Percentiles rank a stretch among this genome's conserved stretches.
These are phyloP conservation scores for Penstemon eatonii DNA, from an alignment of 257 asterid species.

Conservation along the genomic window DNA sequence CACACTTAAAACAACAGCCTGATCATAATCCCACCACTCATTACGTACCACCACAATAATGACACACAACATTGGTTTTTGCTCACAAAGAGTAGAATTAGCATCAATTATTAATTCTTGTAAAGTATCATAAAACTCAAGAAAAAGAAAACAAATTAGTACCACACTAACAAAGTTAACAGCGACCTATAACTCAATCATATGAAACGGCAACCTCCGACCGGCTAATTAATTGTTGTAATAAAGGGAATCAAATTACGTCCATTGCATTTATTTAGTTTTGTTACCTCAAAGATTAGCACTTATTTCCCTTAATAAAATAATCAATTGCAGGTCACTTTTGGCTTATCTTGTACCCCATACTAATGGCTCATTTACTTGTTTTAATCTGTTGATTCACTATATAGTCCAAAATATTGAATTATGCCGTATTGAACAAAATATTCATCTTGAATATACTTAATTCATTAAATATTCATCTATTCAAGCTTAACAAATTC, in stretches of 20 bases:
- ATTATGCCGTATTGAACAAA: too few relatives aligned
- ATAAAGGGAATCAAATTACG: constrained; percentile 7
- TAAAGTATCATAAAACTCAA: constrained; percentile 24
- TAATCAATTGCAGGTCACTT: constrained; percentile 25
- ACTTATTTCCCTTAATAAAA: not conserved
- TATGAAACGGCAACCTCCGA: constrained; percentile 34
- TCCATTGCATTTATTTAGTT: not conserved
- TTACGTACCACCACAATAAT: too few relatives aligned
- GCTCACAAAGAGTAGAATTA: constrained; percentile 23
- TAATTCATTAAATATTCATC: constrained; percentile 7
- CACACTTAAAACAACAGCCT: too few relatives aligned
- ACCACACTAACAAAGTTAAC: constrained; percentile 35
- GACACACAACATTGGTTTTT: constrained; percentile 22
- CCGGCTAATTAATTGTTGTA: constrained; percentile 41
- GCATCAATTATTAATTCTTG: not conserved
- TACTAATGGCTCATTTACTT: constrained; percentile 35
- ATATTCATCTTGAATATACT: not conserved
- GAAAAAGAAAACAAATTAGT: constrained; percentile 33
- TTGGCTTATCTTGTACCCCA: constrained; percentile 32
- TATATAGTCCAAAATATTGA: not conserved
- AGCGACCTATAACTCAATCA: constrained; percentile 38
- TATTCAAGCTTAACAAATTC: too few relatives aligned
- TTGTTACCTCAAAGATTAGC: not conserved
- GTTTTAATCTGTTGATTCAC: not conserved
- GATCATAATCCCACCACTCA: too few relatives aligned